Evolutionary conservation across 208 protist genomes (phyloP), one percentile per base, ranked within the genome.

Genomic region (Leishmania tropica): DNA sequence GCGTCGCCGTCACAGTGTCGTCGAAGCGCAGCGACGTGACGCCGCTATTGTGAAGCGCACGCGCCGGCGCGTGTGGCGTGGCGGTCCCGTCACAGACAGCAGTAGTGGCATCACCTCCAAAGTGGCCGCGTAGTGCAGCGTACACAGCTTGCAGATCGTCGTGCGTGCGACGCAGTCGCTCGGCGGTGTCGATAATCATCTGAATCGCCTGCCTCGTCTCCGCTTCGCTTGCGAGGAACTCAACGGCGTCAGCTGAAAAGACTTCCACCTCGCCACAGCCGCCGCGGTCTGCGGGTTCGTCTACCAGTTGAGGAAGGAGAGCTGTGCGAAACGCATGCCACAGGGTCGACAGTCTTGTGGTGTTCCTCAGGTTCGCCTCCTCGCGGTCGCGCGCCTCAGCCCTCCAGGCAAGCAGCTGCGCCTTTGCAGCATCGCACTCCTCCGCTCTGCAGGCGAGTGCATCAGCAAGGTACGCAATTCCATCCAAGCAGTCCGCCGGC

Each of bases 291-390:
- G 42, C n/a, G 3, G 76, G 11, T 8, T 47, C 45, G 31, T 72
- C 64, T 28, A 75, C 37, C 48, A 85, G 54, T 24, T 65, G 82
- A 45, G 82, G 82, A 37, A 85, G 64, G 45, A 82, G 42, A 15
- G 40, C 17, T 17, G n/a, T 71, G 35, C 56, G 62, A 8, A 85
- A 53, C 3, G 54, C 78, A 8, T 56, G 28, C 72, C 56, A 79
- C 73, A 85, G 45, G 31, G 42, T 74, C n/a, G 62, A 48, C 10
- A 85, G 28, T 3, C 64, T 0, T n/a, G 24, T 42, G 11, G 40
- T 28, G 40, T 37, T 62, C 70, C 3, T 47, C 62, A 24, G 17
- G n/a, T 10, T 15, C 10, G 71, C 62, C 17, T 48, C 65, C 62
- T 42, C 76, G 58, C 17, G n/a, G 8, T 48, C 31, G 3, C 62